Evolutionary conservation across 208 protist genomes (phyloP).

Genomic region (Acanthamoeba castellanii): DNA sequence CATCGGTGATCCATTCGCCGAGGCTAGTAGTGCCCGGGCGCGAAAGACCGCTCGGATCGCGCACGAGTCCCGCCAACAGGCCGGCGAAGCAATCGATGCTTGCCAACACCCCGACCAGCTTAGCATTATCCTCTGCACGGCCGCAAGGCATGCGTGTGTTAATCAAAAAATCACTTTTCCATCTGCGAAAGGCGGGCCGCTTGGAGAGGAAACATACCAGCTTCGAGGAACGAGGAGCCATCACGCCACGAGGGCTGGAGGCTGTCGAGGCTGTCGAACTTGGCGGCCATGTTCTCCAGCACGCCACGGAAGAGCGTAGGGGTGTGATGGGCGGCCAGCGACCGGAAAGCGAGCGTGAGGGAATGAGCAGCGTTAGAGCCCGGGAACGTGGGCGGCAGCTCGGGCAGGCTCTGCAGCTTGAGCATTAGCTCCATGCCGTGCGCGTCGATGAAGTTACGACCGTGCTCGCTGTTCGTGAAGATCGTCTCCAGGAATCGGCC

Average conservation of each 20-base stretch:
- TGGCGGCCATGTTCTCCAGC: conserved; percentile 16
- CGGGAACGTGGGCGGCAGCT: conserved; percentile 31
- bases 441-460: conserved; percentile 52
- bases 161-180: too few relatives aligned
- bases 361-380: conserved; percentile 7
- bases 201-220: background rate
- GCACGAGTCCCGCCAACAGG: conserved; percentile 46
- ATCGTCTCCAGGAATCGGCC: conserved; percentile 58
- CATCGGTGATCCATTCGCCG: conserved; percentile 49
- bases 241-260: conserved; percentile 67
- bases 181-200: too few relatives aligned
- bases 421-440: conserved; percentile 62
- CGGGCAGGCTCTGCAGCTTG: conserved; percentile 29
- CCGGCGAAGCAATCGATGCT: conserved; percentile 65
- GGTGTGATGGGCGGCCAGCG: conserved; percentile 34
- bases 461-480: conserved; percentile 72
- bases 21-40: background rate
- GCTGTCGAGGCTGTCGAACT: conserved; percentile 35
- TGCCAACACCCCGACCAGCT: background rate
- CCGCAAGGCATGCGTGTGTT: too few relatives aligned
- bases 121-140: background rate
- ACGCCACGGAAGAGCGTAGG: conserved; percentile 28
- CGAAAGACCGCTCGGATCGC: conserved; percentile 48
- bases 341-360: conserved; percentile 17
- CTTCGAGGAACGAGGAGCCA: conserved; percentile 37